Percentiles rank a stretch among this genome's conserved stretches.
These are phyloP conservation scores for Tulasnella sp. DNA, from an alignment of 768 basidiomycete species.

Conservation along the genomic window DNA sequence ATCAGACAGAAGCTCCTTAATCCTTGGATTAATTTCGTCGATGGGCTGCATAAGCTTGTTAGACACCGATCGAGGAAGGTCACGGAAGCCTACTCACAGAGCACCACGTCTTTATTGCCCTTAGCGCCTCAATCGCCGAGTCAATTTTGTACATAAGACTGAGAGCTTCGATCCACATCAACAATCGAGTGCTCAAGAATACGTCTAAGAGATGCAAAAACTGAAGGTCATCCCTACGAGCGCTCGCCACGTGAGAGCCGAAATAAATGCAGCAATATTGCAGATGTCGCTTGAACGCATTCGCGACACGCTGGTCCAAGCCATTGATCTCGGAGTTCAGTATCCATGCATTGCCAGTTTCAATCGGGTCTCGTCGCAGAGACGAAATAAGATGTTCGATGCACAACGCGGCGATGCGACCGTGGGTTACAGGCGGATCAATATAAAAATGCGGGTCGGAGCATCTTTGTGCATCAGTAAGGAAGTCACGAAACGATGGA, in stretches of 20 bases:
- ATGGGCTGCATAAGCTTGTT: background rate
- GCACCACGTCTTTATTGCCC: background rate
- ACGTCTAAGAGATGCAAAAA: background rate
- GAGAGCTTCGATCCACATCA: constrained; percentile 10
- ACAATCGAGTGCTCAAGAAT: background rate
- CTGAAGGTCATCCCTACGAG: background rate
- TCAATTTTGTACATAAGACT: constrained; percentile 8
- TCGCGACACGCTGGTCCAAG: background rate
- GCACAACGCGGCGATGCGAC: background rate
- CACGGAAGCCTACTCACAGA: background rate
- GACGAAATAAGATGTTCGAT: background rate
- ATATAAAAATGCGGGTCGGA: background rate
- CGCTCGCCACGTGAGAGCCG: background rate
- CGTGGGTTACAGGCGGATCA: background rate
- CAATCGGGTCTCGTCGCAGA: background rate
- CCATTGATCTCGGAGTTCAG: constrained; percentile 1
- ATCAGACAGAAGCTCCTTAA: background rate
- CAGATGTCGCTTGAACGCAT: background rate
- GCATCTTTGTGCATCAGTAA: constrained; percentile 3
- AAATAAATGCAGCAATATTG: constrained; percentile 11
- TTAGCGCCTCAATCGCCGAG: background rate
- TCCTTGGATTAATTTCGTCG: background rate
- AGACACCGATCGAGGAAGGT: background rate
- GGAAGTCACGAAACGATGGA: constrained; percentile 24
- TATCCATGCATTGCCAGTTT: background rate